Percentiles rank a stretch among this genome's conserved stretches.
Evolutionary conservation across 1,139 yeast genomes (phyloP).

Genomic region (Hansenula lynferdii): DNA sequence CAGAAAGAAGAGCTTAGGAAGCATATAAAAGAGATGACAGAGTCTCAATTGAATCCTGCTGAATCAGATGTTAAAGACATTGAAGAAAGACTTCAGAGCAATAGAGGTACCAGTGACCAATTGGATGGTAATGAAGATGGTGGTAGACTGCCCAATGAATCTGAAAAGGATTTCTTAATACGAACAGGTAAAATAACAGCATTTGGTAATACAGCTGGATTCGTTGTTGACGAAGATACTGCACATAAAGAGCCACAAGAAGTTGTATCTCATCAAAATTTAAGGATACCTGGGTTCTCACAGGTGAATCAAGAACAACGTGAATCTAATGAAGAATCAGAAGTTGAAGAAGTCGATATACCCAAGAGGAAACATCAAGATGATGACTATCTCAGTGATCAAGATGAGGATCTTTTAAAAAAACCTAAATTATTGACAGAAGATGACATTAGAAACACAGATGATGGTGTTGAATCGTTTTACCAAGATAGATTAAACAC

Average conservation of each 20-base stretch:
- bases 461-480: slow-evolving; percentile 72
- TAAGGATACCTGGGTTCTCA: slow-evolving; percentile 37
- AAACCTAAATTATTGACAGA: slow-evolving; percentile 17
- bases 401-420: slow-evolving; percentile 13
- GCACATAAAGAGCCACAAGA: slow-evolving; percentile 13
- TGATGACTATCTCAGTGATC: too few relatives aligned
- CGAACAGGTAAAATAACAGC: slow-evolving; percentile 95
- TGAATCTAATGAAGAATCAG: slow-evolving; percentile 4
- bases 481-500: slow-evolving; percentile 53
- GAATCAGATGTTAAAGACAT: slow-evolving; percentile 66
- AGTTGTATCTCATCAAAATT: slow-evolving; percentile 34
- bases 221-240: slow-evolving; percentile 32
- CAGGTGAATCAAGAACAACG: slow-evolving; percentile 8
- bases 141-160: slow-evolving; percentile 55
- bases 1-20: slow-evolving; percentile 50
- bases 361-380: too few relatives aligned
- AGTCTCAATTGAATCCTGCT: slow-evolving; percentile 48
- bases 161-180: slow-evolving; percentile 73
- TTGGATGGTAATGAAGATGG: slow-evolving; percentile 18
- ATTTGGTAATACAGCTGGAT: slow-evolving; percentile 68
- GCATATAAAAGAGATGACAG: slow-evolving; percentile 50
- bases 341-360: slow-evolving; percentile 8
- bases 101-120: slow-evolving; percentile 17
- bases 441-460: slow-evolving; percentile 43
- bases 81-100: slow-evolving; percentile 40